These are phyloP conservation scores for Aschersonia sp. DNA, from an alignment of 2,329 filamentous ascomycete species.

Conservation along the genomic window DNA sequence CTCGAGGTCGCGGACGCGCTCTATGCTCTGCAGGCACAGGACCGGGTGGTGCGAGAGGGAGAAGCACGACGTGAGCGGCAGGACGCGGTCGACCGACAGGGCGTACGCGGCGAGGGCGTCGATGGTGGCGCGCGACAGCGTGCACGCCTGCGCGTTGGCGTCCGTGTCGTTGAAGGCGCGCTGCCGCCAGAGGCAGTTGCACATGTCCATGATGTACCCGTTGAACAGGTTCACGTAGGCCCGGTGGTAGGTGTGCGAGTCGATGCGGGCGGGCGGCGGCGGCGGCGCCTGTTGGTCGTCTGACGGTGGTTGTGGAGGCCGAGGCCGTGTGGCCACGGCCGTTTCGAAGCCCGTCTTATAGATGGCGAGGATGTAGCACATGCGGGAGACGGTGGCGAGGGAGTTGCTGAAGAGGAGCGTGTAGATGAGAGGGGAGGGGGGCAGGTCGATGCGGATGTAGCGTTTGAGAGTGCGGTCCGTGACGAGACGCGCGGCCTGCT, in stretches of 20 bases:
- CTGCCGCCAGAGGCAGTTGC: conserved; percentile 69
- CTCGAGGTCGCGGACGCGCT: conserved; percentile 40
- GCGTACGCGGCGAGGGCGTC: conserved; percentile 32
- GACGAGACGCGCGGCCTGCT: conserved; percentile 41
- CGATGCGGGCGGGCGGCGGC: conserved; percentile 12
- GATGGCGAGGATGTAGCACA: conserved; percentile 52
- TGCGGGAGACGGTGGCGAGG: conserved; percentile 47
- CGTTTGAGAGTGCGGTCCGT: conserved; percentile 33
- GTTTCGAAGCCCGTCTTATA: conserved; percentile 65
- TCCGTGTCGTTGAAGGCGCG: conserved; percentile 55
- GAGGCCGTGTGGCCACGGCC: conserved; percentile 29
- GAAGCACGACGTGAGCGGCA: conserved; percentile 35
- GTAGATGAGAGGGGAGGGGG: conserved; percentile 54
- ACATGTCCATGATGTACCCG: conserved; percentile 73
- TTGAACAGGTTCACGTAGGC: conserved; percentile 59
- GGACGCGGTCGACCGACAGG: conserved; percentile 27
- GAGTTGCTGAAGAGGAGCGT: conserved; percentile 52
- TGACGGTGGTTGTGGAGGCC: neutral
- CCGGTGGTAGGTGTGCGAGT: conserved; percentile 34
- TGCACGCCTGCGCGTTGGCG: conserved; percentile 43
- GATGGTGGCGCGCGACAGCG: conserved; percentile 29
- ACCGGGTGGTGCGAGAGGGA: conserved; percentile 44
- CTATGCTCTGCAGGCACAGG: conserved; percentile 39
- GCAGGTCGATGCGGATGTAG: conserved; percentile 51
- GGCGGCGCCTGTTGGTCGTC: conserved; percentile 4